Conservation (phyloP, 768 basidiomycete species). For the Mycena pura region DNA sequence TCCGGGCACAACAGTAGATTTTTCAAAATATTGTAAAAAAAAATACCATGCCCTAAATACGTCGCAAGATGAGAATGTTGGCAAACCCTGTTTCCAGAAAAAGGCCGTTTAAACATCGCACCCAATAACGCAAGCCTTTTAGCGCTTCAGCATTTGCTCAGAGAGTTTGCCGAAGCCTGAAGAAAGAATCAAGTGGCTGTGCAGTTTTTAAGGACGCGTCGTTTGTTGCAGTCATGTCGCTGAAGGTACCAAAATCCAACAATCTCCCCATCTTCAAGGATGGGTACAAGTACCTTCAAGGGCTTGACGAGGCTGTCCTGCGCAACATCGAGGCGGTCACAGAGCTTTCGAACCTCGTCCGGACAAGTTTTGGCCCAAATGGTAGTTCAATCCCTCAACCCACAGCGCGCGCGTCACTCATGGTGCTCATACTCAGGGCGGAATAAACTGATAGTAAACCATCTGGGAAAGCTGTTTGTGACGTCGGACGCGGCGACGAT, state of each 20-base stretch:
- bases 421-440: slow-evolving; percentile 65
- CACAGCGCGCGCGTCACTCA: slow-evolving; percentile 3
- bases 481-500: slow-evolving; percentile 99
- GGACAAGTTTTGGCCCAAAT: slow-evolving; percentile 96
- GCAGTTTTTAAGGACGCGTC: slow-evolving; percentile 19
- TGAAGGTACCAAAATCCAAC: slow-evolving; percentile 91
- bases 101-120: too few relatives aligned
- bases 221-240: slow-evolving; percentile 65
- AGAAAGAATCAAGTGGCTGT: neutral
- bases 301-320: slow-evolving; percentile 96
- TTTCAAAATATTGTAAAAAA: too few relatives aligned
- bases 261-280: slow-evolving; percentile 96
- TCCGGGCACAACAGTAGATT: too few relatives aligned
- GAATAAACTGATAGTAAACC: slow-evolving; percentile 98
- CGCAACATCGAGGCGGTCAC: slow-evolving; percentile 96
- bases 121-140: too few relatives aligned
- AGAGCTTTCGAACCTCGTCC: slow-evolving; percentile 92
- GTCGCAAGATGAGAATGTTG: too few relatives aligned
- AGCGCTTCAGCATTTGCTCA: too few relatives aligned
- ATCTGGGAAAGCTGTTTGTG: slow-evolving; percentile 93
- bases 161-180: too few relatives aligned
- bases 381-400: slow-evolving; percentile 43
- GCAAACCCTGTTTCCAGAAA: too few relatives aligned
- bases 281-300: slow-evolving; percentile 93
- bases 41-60: too few relatives aligned